Evolutionary conservation across 2,329 filamentous ascomycete genomes (phyloP), one percentile per base, ranked within the genome.

Genomic region (Aureobasidium subglaciale): DNA sequence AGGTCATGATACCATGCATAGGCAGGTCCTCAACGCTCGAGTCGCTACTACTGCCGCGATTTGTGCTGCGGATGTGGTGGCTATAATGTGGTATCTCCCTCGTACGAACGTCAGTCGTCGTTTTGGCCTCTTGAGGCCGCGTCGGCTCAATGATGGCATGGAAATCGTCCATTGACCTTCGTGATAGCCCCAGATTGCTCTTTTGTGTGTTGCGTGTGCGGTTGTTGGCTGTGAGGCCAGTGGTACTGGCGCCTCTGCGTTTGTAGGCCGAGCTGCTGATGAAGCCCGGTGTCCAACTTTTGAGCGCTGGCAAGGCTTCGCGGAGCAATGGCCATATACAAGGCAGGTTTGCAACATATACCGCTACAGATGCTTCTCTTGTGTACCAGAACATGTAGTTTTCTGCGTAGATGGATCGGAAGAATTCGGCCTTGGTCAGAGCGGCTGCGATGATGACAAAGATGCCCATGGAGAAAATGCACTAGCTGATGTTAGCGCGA

Each of bases 341-440:
- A 0, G 78, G 78, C 3, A 81, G 66, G 61, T 81, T 82, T 59
- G 76, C 72, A 9, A 81, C 77, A 58, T 75, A 75, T 5, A 81
- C 70, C 7, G 77, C 78, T 2, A 78, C 76, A 24, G 70, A 74
- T 9, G 77, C 75, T 70, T 82, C 78, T 55, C 78, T 25, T 5
- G 41, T 43, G 32, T 55, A 55, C 78, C 79, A 82, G 16, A 75
- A 64, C 70, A 75, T 59, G 29, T 63, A 62, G 35, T 60, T 59
- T 2, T 56, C 49, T 7, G 75, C 65, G 62, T 75, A 75, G 16
- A 73, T 64, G 24, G 72, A 64, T 4, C 68, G 67, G 35, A 75
- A 69, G 58, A 77, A 77, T 64, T 73, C 77, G 43, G 74, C 64
- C 59, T 78, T 78, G 13, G 73, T 79, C 3, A 83, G 70, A 13